Percentiles rank a stretch among this genome's conserved stretches.
Evolutionary conservation across 768 basidiomycete species (phyloP).

Genomic region (Leccinum rimulosum): DNA sequence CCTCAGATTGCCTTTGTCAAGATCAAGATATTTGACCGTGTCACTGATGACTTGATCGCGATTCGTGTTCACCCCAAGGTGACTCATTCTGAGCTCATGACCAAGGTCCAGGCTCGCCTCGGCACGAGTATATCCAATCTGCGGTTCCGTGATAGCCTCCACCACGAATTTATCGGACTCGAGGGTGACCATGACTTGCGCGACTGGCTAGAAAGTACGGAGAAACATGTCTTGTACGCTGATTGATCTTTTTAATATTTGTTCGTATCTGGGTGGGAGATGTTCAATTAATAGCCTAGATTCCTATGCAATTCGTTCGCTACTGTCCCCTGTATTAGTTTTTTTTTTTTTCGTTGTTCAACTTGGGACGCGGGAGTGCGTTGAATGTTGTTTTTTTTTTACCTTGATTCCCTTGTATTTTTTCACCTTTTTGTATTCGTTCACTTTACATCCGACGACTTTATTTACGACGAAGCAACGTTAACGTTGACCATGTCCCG

Average conservation of each 20-base stretch:
- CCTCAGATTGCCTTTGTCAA: constrained; percentile 90
- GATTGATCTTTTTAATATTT: constrained; percentile 41
- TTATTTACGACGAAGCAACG: background rate
- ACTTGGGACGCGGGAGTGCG: background rate
- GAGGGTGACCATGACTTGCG: constrained; percentile 61
- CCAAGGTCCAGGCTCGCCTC: constrained; percentile 85
- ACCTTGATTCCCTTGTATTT: constrained; percentile 13
- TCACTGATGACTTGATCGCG: constrained; percentile 93
- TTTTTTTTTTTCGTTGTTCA: background rate
- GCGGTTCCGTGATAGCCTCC: constrained; percentile 72
- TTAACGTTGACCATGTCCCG: constrained; percentile 37
- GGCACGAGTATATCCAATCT: constrained; percentile 70
- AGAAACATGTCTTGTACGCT: constrained; percentile 82
- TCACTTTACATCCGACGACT: background rate
- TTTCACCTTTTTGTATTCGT: constrained; percentile 7
- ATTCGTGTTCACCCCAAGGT: constrained; percentile 95
- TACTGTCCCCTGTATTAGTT: constrained; percentile 9
- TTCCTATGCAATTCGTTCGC: constrained; percentile 24
- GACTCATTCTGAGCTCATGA: constrained; percentile 81
- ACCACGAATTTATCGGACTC: constrained; percentile 62
- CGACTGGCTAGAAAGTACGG: constrained; percentile 73
- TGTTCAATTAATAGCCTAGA: constrained; percentile 27
- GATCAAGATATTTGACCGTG: constrained; percentile 95
- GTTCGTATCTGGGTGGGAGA: constrained; percentile 7
- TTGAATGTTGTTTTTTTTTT: constrained; percentile 7